Conservation (phyloP, 2,329 filamentous ascomycete genomes). For the Biscogniauxia mediterranea region DNA sequence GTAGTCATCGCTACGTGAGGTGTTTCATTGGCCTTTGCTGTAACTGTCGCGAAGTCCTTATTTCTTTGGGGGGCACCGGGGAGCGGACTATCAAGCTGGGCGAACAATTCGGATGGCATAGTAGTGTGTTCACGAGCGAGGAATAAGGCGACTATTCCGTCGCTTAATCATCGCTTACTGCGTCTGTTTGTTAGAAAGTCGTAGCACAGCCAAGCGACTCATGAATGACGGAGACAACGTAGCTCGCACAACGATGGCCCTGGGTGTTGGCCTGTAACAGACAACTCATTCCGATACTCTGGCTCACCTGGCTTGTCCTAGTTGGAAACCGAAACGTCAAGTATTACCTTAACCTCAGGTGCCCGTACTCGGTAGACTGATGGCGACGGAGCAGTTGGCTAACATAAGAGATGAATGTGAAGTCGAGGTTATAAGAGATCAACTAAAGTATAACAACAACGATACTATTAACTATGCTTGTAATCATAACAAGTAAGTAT, state of each 20-base stretch:
- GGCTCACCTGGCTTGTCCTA: no score
- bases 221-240: not conserved
- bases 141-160: not conserved
- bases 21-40: slow-evolving; percentile 11
- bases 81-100: not conserved
- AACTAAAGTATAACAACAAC: no score
- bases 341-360: no score
- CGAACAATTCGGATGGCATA: not conserved
- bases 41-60: not conserved
- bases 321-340: no score
- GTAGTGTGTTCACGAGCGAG: not conserved
- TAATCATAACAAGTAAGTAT: no score
- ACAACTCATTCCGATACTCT: no score
- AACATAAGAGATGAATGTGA: no score
- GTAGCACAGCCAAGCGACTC: not conserved
- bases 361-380: no score
- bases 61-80: not conserved
- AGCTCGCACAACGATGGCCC: not conserved
- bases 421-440: no score
- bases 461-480: no score
- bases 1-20: slow-evolving; percentile 20
- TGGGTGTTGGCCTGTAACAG: no score
- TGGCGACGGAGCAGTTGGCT: no score
- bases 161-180: not conserved
- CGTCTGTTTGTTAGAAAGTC: not conserved